Percentiles rank a stretch among this genome's conserved stretches.
Conservation (phyloP, 2,329 filamentous ascomycete species). For the Cercospora citrullina region DNA sequence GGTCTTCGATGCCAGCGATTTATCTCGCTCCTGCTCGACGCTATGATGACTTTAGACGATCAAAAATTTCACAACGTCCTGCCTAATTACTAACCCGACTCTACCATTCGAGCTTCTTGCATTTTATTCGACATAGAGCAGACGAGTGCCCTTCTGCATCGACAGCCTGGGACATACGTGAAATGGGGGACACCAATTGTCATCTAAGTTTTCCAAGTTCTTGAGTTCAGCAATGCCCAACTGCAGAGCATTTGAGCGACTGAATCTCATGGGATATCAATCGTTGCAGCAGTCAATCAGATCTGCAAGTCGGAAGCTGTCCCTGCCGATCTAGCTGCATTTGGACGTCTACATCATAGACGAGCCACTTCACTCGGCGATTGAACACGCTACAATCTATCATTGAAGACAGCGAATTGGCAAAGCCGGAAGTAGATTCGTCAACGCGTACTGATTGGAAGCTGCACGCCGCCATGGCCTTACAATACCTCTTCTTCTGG, state of each 20-base stretch:
- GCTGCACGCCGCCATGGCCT: background rate
- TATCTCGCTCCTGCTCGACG: background rate
- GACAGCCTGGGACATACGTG: background rate
- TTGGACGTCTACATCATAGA: constrained; percentile 1
- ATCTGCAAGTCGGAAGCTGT: constrained; percentile 27
- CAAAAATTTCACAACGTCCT: background rate
- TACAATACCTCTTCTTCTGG: constrained; percentile 37
- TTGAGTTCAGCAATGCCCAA: background rate
- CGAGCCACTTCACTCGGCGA: background rate
- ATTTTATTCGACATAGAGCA: background rate
- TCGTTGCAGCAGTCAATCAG: background rate
- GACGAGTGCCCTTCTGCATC: background rate
- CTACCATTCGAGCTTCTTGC: background rate
- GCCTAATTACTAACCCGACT: background rate
- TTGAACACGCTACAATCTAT: background rate
- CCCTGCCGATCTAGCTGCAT: constrained; percentile 33
- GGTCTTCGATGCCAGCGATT: background rate
- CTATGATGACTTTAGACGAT: background rate
- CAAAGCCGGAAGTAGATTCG: constrained; percentile 20
- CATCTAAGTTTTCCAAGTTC: background rate
- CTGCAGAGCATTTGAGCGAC: background rate
- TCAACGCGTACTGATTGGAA: constrained; percentile 16
- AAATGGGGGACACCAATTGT: background rate
- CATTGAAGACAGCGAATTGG: background rate
- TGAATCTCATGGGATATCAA: background rate